Conservation (phyloP, 2,329 filamentous ascomycete genomes). For the Microcera coccophila region DNA sequence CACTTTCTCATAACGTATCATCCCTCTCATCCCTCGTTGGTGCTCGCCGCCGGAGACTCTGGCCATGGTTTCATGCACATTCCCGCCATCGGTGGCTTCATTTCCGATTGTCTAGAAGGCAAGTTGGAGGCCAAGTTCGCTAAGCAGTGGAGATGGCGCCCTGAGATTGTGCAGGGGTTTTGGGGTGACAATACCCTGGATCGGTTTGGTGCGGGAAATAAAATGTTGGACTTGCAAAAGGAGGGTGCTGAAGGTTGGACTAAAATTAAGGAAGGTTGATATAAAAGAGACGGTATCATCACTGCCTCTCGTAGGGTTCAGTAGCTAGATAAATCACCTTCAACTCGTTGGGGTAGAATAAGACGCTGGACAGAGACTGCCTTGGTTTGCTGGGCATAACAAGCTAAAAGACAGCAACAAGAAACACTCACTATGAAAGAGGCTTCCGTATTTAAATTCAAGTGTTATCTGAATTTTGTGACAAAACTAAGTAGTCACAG, state of each 20-base stretch:
- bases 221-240: slow-evolving; percentile 6
- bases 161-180: slow-evolving; percentile 5
- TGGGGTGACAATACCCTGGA: slow-evolving; percentile 13
- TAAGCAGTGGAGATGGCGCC: slow-evolving; percentile 14
- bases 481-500: too few species aligned
- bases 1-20: slow-evolving; percentile 17
- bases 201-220: slow-evolving; percentile 12
- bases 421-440: too few species aligned
- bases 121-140: slow-evolving; percentile 7
- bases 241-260: slow-evolving; percentile 4
- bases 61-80: slow-evolving; percentile 15
- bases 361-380: too few species aligned
- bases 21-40: slow-evolving; percentile 9
- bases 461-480: too few species aligned
- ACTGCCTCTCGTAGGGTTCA: too few species aligned
- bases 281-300: too few species aligned
- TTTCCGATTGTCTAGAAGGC: slow-evolving; percentile 11
- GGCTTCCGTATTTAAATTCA: too few species aligned
- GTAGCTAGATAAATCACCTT: too few species aligned
- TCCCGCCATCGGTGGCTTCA: slow-evolving; percentile 11
- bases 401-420: too few species aligned
- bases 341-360: too few species aligned
- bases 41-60: slow-evolving; percentile 15
- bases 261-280: too few species aligned
- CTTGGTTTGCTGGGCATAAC: too few species aligned